Evolutionary conservation across 2,329 filamentous ascomycete species (phyloP), one percentile per base, ranked within the genome.

Genomic region (Arthroderma sp.): DNA sequence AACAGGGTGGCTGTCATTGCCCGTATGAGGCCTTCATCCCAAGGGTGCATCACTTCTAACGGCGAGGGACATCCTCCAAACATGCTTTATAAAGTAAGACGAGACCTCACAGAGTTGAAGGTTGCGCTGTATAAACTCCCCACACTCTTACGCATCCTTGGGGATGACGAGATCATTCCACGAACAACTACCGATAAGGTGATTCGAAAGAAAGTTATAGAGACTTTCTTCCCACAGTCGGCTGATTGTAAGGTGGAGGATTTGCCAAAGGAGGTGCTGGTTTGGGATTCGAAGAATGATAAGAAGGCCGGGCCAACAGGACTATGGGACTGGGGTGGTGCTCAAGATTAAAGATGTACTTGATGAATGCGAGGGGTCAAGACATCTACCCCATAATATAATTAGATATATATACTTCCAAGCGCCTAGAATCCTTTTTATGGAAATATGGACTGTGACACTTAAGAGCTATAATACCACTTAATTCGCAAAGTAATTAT

Each of bases 81-180:
- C n/a, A 49, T 53, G 21, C 59, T 61, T 7, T 37, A 35, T n/a
- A 58, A 41, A 23, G 25, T 61, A 37, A 56, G 60, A 37, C 25
- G 41, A 13, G 58, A 61, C 28, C 58, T 61, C 23, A 39, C 55
- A n/a, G 52, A 49, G 3, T 8, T 33, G n/a, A 43, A 51, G 9
- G 25, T 59, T 9, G 25, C 43, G 9, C 23, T 19, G 11, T 59
- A 55, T 15, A 58, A 61, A 52, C 44, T 61, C 2, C 60, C 60
- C 35, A 37, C 60, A 11, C 58, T 61, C 17, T 38, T 61, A 15
- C 58, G 60, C 21, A 28, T 61, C 33, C 56, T 61, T 13, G 11
- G 43, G 31, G 33, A 58, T 5, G 56, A 49, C 3, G 60, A 61
- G n/a, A 41, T 56, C 15, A 31, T 59, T 25, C 58, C 58, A 13